Conservation (phyloP, 2,329 filamentous ascomycete species). For the Hypocrella siamensis region DNA sequence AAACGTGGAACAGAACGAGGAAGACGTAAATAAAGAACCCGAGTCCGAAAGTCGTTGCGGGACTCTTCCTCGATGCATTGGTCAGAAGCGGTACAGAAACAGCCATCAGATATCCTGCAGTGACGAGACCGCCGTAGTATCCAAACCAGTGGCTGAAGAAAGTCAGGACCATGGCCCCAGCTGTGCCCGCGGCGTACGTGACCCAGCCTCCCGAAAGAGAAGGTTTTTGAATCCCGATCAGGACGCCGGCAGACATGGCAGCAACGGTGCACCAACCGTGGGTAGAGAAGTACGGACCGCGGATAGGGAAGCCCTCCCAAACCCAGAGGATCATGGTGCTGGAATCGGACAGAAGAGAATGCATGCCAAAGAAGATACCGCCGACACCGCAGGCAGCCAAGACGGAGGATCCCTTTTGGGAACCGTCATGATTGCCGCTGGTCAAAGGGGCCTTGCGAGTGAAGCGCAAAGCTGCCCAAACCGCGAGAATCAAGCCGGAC, state of each 20-base stretch:
- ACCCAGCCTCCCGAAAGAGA: slow-evolving; percentile 62
- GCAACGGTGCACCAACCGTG: slow-evolving; percentile 78
- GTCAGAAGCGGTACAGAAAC: slow-evolving; percentile 59
- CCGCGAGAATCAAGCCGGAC: slow-evolving; percentile 57
- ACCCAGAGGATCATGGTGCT: slow-evolving; percentile 99
- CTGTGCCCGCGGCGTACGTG: slow-evolving; percentile 59
- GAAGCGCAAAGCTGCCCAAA: slow-evolving; percentile 61
- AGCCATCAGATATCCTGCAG: slow-evolving; percentile 71
- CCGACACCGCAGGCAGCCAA: slow-evolving; percentile 66
- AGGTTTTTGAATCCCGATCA: slow-evolving; percentile 61
- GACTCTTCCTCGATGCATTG: slow-evolving; percentile 61
- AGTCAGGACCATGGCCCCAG: slow-evolving; percentile 68
- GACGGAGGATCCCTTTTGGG: slow-evolving; percentile 46
- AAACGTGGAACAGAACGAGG: slow-evolving; percentile 91
- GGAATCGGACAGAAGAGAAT: slow-evolving; percentile 86
- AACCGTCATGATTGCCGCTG: slow-evolving; percentile 17
- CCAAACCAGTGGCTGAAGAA: slow-evolving; percentile 70
- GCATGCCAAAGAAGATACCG: slow-evolving; percentile 75
- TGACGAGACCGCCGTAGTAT: slow-evolving; percentile 65
- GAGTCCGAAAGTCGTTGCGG: slow-evolving; percentile 68
- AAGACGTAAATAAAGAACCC: slow-evolving; percentile 89
- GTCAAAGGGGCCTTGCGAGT: slow-evolving; percentile 47
- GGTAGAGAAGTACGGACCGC: slow-evolving; percentile 75
- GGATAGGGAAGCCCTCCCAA: slow-evolving; percentile 89
- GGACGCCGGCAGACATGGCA: slow-evolving; percentile 70